Base-by-base conservation (phyloP, 345 rosid genomes). In the Hibiscus trionum region DNA sequence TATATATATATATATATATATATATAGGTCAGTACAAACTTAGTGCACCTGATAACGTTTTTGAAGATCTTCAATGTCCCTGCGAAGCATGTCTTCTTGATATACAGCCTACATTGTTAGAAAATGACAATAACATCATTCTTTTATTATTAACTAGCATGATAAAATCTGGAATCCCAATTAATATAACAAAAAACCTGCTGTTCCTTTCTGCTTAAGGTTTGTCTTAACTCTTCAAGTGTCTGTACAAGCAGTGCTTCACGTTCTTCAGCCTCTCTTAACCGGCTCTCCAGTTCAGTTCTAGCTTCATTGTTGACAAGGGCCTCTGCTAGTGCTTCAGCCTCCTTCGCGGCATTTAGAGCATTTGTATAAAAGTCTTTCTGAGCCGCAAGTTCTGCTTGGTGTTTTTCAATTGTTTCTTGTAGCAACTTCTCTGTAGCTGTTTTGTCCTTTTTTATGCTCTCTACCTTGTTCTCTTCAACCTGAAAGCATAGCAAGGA, bases 361-460 rank as follows among this genome's bases (percentile, higher is more conserved):
- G 99, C 97, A 82, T 85, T 85, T 19, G 91, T 80, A 72, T 89
- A 96, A 74, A 84, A 96, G 33, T 91, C 97, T 77, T 89, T 93
- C 77, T 93, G 98, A 49, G 83, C 80, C 33, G 89, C 79, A 77
- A 96, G 86, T 80, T 96, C 98, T 3, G 83, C 84, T 84, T 89
- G 99, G 82, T 96, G 96, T 76, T 87, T 91, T 79, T 96, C 99
- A 71, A 93, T 87, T 55, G 98, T 92, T 83, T 96, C 99, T 84
- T 96, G 96, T 72, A 96, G 86, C 86, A 96, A 80, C 62, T 81
- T 84, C 84, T 96, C 99, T 47, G 98, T 91, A 29, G 96, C 93
- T 77, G 89, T 75, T 86, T 96, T 96, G 79, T 96, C 97, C 85
- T 76, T 93, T 86, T 83, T 93, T 59, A 91, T 85, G 80, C 96